Evolutionary conservation across 1,284 basidiomycete species (phyloP), one percentile per base, ranked within the genome.

Genomic region (Malassezia sympodialis): DNA sequence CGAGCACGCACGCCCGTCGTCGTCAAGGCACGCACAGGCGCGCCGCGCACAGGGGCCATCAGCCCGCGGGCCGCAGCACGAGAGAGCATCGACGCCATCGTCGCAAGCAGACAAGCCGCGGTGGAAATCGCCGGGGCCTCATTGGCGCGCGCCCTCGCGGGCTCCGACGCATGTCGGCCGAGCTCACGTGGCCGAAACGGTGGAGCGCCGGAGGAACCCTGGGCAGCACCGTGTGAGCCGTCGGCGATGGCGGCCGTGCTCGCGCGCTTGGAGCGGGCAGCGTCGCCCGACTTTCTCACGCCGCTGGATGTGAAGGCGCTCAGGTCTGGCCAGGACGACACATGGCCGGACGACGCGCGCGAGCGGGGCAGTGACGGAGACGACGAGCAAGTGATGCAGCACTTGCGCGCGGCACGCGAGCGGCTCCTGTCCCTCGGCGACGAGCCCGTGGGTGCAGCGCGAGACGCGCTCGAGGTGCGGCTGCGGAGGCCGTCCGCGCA

Each of bases 371-470:
- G 21, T 41, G 49, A 45, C 23, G 44, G 40, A 6, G 50, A 51
- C 55, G 55, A 57, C 12, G 39, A 41, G 17, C 49, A 52, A 28
- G n/a, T 40, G 11, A 57, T 57, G 55, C 27, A 48, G 40, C 43
- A 39, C 3, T 37, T 57, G 37, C 43, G 43, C 19, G 50, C 19
- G 15, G 55, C 55, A 12, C 49, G 49, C 4, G 17, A 39, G 30
- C 49, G 49, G 12, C 51, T 57, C 19, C 35, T 46, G 2, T 30
- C 48, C 4, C 8, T 43, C 41, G 7, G 24, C 41, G 37, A 39
- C n/a, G 19, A 39, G 2, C 5, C n/a, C 19, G 21, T 39, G 37
- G 19, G 37, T 39, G 37, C 37, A 7, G 19, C 21, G 19, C 19
- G 21, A 4, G 37, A 39, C 4, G 21, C 24, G 12, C 8, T 26